Base-by-base conservation (phyloP, 192 early-diverging fungal species). In the Podila clonocystis region DNA sequence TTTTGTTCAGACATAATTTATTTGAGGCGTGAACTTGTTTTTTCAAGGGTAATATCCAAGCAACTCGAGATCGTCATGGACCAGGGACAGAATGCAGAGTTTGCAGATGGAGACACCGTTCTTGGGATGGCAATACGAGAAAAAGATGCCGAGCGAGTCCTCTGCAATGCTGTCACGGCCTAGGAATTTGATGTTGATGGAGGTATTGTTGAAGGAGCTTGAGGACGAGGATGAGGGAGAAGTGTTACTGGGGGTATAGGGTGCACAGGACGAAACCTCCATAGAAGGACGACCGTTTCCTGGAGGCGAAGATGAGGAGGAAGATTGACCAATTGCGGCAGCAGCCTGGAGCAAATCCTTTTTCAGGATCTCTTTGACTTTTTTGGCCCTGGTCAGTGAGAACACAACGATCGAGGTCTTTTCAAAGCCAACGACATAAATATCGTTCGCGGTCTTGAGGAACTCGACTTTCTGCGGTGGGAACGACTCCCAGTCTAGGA, bases 391-490 rank as follows among this genome's bases (percentile, higher is more conserved):
- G 30, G 77, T 69, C 38, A 80, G 22, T 12, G 77, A 80, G 60
- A 69, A 80, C 0, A 73, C 20, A 1, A 61, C 62, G 28, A 80
- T 73, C 9, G 66, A 58, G 0, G 77, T 52, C 57, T 80, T 80
- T 41, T 80, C 70, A 61, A 80, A 80, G 7, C 77, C 77, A 30
- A 80, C 58, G 2, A 69, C 77, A 61, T 80, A 80, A n/a, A 80
- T 73, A 31, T 80, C 77, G 9, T 68, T 36, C 3, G 13, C 20
- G 0, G 77, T 65, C 62, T 65, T 80, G 19, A 80, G 22, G 29
- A 80, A 80, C 41, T 80, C 77, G 38, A 80, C 71, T 33, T 72
- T 80, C 29, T 80, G 77, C 17, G 77, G 77, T 5, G 77, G 70
- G 20, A 30, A 67, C 9, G 52, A 30, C 11, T 58, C 62, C 77